Percentiles rank a stretch among this genome's conserved stretches.
phyloP scores from a whole-genome alignment of 305 asterid species.

The Solanum hybrid region DNA sequence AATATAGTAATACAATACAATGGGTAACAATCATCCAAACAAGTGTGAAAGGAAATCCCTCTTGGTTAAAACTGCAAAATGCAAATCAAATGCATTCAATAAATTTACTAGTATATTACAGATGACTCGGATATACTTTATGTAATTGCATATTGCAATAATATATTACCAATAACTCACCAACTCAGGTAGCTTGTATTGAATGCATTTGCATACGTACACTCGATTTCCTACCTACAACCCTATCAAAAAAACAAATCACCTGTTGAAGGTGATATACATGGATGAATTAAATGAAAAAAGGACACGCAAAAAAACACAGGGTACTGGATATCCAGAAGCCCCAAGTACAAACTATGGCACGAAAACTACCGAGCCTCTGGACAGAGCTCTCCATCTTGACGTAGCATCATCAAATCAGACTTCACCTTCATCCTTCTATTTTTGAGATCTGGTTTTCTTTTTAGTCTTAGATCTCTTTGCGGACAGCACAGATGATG shows the following conservation, averaged over 20 bases:
- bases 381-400: neutral
- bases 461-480: conserved; percentile 29
- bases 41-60: neutral
- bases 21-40: neutral
- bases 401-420: neutral
- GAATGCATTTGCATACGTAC: neutral
- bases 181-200: neutral
- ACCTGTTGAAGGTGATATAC: neutral
- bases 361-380: neutral
- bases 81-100: neutral
- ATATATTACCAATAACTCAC: neutral
- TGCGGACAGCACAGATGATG: conserved; percentile 47
- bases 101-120: neutral
- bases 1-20: neutral
- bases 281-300: neutral
- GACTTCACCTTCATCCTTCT: neutral
- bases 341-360: neutral
- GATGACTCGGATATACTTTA: neutral
- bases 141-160: neutral
- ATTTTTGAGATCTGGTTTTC: neutral
- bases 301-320: neutral
- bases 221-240: neutral
- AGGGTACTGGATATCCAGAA: neutral
- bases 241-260: neutral
- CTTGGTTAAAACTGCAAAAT: neutral